A percentile compares a stretch with the other conserved stretches of the same genome.
These are phyloP conservation scores for Fraxinus dipetala DNA, from an alignment of 305 asterid species.

Conservation along the genomic window DNA sequence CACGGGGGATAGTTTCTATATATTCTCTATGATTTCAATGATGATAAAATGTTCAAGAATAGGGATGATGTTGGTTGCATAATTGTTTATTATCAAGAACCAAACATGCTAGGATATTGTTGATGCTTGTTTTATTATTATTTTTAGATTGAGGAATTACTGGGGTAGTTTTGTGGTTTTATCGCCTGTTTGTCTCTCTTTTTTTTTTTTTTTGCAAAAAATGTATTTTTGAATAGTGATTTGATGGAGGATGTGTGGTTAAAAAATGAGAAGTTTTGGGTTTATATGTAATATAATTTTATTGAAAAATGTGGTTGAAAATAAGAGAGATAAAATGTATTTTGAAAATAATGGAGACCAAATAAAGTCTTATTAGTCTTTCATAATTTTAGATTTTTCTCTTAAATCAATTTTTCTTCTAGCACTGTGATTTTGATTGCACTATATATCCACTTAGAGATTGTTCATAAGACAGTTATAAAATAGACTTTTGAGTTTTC, in stretches of 20 bases:
- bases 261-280: too few relatives aligned
- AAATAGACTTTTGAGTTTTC: not conserved
- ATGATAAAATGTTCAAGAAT: not conserved
- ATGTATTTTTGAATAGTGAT: too few relatives aligned
- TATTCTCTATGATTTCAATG: not conserved
- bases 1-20: slow-evolving; percentile 65
- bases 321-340: too few relatives aligned
- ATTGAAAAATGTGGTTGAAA: too few relatives aligned
- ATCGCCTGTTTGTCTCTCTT: too few relatives aligned
- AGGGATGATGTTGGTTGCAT: not conserved
- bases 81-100: not conserved
- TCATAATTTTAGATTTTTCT: not conserved
- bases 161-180: not conserved
- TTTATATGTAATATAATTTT: too few relatives aligned
- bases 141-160: not conserved
- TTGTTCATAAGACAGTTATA: not conserved
- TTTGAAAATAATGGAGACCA: too few relatives aligned
- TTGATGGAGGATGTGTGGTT: too few relatives aligned
- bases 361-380: not conserved
- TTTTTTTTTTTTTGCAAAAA: too few relatives aligned
- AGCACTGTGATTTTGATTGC: not conserved
- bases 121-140: not conserved
- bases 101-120: not conserved
- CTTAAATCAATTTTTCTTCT: not conserved
- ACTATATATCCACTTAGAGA: not conserved